phyloP scores from a whole-genome alignment of 176 grass and related monocot species.

The Chloris gayana region DNA sequence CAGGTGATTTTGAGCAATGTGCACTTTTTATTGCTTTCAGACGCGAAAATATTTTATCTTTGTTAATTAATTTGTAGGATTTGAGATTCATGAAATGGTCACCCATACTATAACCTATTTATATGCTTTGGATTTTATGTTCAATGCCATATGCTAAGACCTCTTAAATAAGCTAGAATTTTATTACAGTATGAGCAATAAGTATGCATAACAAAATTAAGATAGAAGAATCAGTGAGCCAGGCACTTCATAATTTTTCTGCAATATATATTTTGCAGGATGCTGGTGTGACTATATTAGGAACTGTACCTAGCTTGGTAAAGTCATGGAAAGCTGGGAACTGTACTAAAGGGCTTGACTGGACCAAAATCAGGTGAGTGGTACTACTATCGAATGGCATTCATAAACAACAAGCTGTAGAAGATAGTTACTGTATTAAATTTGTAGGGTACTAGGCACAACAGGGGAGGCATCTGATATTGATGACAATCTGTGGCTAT shows the following conservation, averaged over 20 bases:
- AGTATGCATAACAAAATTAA: not conserved
- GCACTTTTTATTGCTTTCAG: slow-evolving; percentile 6
- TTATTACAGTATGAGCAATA: not conserved
- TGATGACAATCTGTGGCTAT: slow-evolving; percentile 90
- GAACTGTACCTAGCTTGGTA: slow-evolving; percentile 85
- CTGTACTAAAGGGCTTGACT: slow-evolving; percentile 74
- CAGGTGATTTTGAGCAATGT: slow-evolving; percentile 54
- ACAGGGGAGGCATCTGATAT: slow-evolving; percentile 95
- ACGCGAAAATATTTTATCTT: slow-evolving; percentile 12
- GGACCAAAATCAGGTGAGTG: slow-evolving; percentile 85
- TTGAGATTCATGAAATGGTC: slow-evolving; percentile 14
- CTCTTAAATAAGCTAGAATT: not conserved
- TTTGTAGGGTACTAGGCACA: slow-evolving; percentile 61
- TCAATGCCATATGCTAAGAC: not conserved
- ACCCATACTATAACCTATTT: no score
- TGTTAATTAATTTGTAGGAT: not conserved
- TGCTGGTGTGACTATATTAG: slow-evolving; percentile 80
- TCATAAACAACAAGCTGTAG: slow-evolving; percentile 12
- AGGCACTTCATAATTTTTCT: not conserved
- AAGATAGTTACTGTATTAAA: slow-evolving; percentile 30
- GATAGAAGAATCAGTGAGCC: not conserved
- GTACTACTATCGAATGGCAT: not conserved
- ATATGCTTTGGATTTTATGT: no score
- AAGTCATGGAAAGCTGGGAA: slow-evolving; percentile 88
- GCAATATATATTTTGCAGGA: slow-evolving; percentile 57